Percentiles rank a stretch among this genome's conserved stretches.
These are phyloP conservation scores for Gaeumannomyces tritici DNA, from an alignment of 2,329 filamentous ascomycete genomes.

Conservation along the genomic window DNA sequence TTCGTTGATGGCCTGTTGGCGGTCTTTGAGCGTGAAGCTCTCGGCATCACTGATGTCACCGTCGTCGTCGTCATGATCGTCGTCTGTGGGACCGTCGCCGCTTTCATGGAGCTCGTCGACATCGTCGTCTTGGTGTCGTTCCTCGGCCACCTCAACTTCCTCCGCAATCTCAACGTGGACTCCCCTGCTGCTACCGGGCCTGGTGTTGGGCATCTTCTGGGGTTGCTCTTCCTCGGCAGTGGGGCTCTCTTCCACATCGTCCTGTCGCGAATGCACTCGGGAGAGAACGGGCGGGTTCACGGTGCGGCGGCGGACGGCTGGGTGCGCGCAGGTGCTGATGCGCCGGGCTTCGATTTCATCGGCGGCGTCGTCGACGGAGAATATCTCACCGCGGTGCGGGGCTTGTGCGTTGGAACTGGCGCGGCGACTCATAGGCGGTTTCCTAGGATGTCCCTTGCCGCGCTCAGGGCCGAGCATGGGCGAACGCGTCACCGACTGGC, in stretches of 20 bases:
- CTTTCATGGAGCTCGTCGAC: slow-evolving; percentile 27
- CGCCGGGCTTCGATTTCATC: slow-evolving; percentile 63
- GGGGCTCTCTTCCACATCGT: slow-evolving; percentile 12
- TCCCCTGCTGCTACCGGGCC: slow-evolving; percentile 10
- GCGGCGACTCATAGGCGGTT: slow-evolving; percentile 64
- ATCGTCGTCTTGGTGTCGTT: slow-evolving; percentile 22
- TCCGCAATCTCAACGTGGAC: slow-evolving; percentile 18
- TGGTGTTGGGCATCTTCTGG: background rate
- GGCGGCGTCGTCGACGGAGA: slow-evolving; percentile 83
- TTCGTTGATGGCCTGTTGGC: slow-evolving; percentile 95
- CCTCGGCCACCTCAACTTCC: slow-evolving; percentile 25
- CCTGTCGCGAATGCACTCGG: slow-evolving; percentile 18
- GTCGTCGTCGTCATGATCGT: slow-evolving; percentile 53
- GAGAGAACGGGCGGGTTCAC: slow-evolving; percentile 19
- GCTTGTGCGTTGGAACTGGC: slow-evolving; percentile 61
- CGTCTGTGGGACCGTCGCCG: slow-evolving; percentile 28
- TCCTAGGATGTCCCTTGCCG: slow-evolving; percentile 48
- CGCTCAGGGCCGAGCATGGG: slow-evolving; percentile 36
- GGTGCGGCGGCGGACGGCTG: slow-evolving; percentile 27
- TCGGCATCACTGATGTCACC: slow-evolving; percentile 80
- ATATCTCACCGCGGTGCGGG: slow-evolving; percentile 74
- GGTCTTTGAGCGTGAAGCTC: slow-evolving; percentile 94
- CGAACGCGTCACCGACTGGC: slow-evolving; percentile 24
- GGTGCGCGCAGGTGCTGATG: slow-evolving; percentile 29
- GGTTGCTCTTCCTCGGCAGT: slow-evolving; percentile 12